These are phyloP conservation scores for Lithocarpus polystachyus DNA, from an alignment of 306 rosid species.

Conservation along the genomic window DNA sequence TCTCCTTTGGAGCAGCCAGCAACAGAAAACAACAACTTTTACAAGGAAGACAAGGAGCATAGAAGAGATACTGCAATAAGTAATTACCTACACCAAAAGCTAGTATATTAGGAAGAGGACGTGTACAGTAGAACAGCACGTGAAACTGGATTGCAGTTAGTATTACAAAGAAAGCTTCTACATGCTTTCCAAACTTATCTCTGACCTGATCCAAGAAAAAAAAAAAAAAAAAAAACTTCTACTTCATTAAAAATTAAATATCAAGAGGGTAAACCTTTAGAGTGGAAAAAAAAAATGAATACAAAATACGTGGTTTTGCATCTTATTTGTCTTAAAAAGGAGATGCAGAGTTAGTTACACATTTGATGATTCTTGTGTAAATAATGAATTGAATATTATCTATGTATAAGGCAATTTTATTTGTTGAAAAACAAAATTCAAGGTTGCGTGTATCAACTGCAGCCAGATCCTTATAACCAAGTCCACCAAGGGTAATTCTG, in stretches of 20 bases:
- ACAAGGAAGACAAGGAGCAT: background rate
- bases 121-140: slow-evolving; percentile 79
- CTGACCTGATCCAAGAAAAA: slow-evolving; percentile 45
- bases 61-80: slow-evolving; percentile 19
- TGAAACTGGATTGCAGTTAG: slow-evolving; percentile 81
- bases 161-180: slow-evolving; percentile 81
- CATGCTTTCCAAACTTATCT: slow-evolving; percentile 77
- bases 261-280: background rate
- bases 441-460: background rate
- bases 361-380: background rate
- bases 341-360: background rate
- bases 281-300: background rate
- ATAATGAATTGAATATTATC: background rate
- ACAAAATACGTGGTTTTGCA: background rate
- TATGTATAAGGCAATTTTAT: background rate
- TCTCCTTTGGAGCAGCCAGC: background rate
- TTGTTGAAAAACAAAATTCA: background rate
- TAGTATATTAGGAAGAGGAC: slow-evolving; percentile 83
- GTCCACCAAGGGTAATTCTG: background rate
- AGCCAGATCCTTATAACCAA: background rate
- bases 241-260: background rate
- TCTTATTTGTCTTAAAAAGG: background rate
- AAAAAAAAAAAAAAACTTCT: slow-evolving; percentile 5
- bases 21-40: background rate
- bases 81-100: slow-evolving; percentile 73